These are phyloP conservation scores for Endogone sp. DNA, from an alignment of 192 early-diverging fungal genomes.

Conservation along the genomic window DNA sequence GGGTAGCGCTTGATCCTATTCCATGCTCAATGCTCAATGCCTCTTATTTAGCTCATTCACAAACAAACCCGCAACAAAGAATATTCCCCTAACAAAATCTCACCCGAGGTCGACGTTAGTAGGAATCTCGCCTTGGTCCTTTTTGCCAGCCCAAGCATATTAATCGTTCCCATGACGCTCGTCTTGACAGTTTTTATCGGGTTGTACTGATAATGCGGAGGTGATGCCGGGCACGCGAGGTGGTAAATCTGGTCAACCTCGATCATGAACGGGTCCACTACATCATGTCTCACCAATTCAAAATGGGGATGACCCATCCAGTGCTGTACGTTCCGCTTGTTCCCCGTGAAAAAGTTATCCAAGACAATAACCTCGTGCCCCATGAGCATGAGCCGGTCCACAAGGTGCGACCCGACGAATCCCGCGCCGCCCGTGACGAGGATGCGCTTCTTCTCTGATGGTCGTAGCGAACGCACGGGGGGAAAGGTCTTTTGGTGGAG, in stretches of 20 bases:
- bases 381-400: slow-evolving; percentile 77
- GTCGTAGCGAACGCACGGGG: slow-evolving; percentile 51
- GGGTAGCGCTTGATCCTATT: no score
- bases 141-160: slow-evolving; percentile 84
- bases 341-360: slow-evolving; percentile 83
- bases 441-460: slow-evolving; percentile 59
- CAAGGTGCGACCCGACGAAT: slow-evolving; percentile 82
- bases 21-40: no score
- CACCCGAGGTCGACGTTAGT: slow-evolving; percentile 76
- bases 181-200: slow-evolving; percentile 87
- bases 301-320: slow-evolving; percentile 84
- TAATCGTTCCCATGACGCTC: slow-evolving; percentile 78
- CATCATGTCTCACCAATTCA: slow-evolving; percentile 77
- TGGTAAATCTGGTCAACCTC: slow-evolving; percentile 86
- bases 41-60: no score
- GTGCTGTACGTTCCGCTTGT: slow-evolving; percentile 71
- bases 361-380: slow-evolving; percentile 77
- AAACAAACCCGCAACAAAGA: neutral
- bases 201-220: slow-evolving; percentile 85
- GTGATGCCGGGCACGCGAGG: slow-evolving; percentile 83
- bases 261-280: slow-evolving; percentile 78
- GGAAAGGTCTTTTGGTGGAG: slow-evolving; percentile 43
- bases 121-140: slow-evolving; percentile 75
- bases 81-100: neutral
- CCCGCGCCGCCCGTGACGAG: slow-evolving; percentile 86